phyloP scores from a whole-genome alignment of 2,329 filamentous ascomycete species.

The Monosporascus sp. region DNA sequence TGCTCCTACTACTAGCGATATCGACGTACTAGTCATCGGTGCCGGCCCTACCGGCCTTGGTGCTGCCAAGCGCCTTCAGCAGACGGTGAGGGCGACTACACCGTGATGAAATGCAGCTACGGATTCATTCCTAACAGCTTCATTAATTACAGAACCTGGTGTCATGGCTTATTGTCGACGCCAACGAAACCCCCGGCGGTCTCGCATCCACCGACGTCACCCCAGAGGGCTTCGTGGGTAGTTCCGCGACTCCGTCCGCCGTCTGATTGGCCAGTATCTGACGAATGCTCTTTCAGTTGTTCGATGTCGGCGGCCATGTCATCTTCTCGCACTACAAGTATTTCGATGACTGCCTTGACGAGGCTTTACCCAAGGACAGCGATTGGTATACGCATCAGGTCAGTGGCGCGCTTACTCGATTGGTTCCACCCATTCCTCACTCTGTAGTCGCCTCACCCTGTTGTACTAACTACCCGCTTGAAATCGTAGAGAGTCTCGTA shows the following conservation, averaged over 20 bases:
- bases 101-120: constrained; percentile 20
- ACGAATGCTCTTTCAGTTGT: constrained; percentile 58
- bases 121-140: constrained; percentile 6
- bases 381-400: constrained; percentile 97
- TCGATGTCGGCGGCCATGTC: constrained; percentile 96
- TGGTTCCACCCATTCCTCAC: too few relatives aligned
- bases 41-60: constrained; percentile 95
- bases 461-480: too few relatives aligned
- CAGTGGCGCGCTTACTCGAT: too few relatives aligned
- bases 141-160: constrained; percentile 62
- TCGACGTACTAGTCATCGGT: constrained; percentile 97
- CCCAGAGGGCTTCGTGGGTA: constrained; percentile 91
- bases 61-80: constrained; percentile 95
- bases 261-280: constrained; percentile 1
- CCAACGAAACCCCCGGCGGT: constrained; percentile 86
- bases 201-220: constrained; percentile 94
- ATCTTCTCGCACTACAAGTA: constrained; percentile 99
- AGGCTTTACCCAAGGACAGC: constrained; percentile 86
- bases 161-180: constrained; percentile 95
- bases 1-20: constrained; percentile 53
- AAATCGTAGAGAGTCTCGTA: constrained; percentile 69
- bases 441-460: too few relatives aligned
- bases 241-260: neutral
- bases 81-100: constrained; percentile 63
- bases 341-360: constrained; percentile 98